These are phyloP conservation scores for Plantago lanceolata DNA, from an alignment of 305 asterid species.

Conservation along the genomic window DNA sequence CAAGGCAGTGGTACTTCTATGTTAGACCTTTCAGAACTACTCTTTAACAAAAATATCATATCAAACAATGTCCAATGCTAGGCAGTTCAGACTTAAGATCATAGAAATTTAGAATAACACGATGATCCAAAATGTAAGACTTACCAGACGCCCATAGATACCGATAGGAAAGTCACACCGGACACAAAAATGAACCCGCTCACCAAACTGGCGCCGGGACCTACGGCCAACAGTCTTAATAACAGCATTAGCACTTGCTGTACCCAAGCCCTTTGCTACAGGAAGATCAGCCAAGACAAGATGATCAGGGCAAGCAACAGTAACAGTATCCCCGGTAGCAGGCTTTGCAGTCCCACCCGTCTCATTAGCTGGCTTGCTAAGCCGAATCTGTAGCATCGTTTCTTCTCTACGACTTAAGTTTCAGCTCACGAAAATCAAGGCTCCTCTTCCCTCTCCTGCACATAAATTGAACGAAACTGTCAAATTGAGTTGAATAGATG, in stretches of 20 bases:
- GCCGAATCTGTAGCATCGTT: constrained; percentile 85
- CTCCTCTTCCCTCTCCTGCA: neutral
- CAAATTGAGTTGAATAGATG: no score
- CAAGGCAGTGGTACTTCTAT: neutral
- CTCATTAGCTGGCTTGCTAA: constrained; percentile 72
- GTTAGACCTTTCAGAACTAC: neutral
- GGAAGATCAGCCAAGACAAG: constrained; percentile 89
- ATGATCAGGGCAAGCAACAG: constrained; percentile 92
- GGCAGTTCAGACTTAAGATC: neutral
- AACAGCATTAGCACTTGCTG: constrained; percentile 43
- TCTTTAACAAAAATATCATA: neutral
- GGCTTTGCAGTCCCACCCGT: constrained; percentile 54
- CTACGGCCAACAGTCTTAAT: constrained; percentile 73
- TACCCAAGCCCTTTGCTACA: constrained; percentile 81
- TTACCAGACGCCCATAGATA: constrained; percentile 77
- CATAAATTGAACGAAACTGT: neutral
- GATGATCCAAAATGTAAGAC: constrained; percentile 12
- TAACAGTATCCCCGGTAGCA: constrained; percentile 50
- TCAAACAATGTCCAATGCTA: neutral
- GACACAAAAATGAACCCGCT: constrained; percentile 85
- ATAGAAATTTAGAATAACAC: neutral
- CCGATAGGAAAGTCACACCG: constrained; percentile 80
- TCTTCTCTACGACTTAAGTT: no score
- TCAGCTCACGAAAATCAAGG: neutral
- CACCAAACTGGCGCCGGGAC: constrained; percentile 90